These are phyloP conservation scores for Fusarium sacchari DNA, from an alignment of 2,329 filamentous ascomycete genomes.

Conservation along the genomic window DNA sequence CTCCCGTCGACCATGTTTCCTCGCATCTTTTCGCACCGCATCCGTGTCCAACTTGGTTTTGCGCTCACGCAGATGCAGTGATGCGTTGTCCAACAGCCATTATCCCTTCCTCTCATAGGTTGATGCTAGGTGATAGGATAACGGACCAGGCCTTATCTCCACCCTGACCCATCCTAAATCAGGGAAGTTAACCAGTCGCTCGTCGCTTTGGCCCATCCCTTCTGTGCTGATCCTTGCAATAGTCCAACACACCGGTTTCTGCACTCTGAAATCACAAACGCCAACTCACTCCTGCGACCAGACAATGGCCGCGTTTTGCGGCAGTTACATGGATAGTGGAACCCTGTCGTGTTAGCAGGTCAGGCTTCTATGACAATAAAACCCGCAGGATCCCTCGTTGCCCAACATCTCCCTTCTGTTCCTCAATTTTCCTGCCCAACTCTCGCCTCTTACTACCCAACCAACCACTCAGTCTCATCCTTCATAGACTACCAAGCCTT, in stretches of 20 bases:
- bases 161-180: slow-evolving; percentile 50
- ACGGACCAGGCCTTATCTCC: slow-evolving; percentile 49
- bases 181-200: slow-evolving; percentile 53
- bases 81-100: slow-evolving; percentile 59
- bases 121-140: slow-evolving; percentile 57
- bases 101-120: slow-evolving; percentile 52
- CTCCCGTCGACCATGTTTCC: slow-evolving; percentile 8
- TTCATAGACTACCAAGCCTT: slow-evolving; percentile 40
- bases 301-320: slow-evolving; percentile 54
- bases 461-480: slow-evolving; percentile 38
- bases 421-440: slow-evolving; percentile 49
- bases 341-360: slow-evolving; percentile 38
- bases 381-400: slow-evolving; percentile 59
- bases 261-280: slow-evolving; percentile 48
- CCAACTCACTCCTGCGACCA: slow-evolving; percentile 61
- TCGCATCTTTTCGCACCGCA: slow-evolving; percentile 16
- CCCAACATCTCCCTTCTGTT: slow-evolving; percentile 49
- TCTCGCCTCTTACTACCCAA: slow-evolving; percentile 53
- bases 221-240: slow-evolving; percentile 47
- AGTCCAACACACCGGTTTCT: slow-evolving; percentile 39
- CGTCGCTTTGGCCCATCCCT: slow-evolving; percentile 41
- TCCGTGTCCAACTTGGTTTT: slow-evolving; percentile 40
- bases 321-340: slow-evolving; percentile 44
- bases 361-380: slow-evolving; percentile 56
- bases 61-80: slow-evolving; percentile 50